Evolutionary conservation across 1,284 basidiomycete species (phyloP), one percentile per base, ranked within the genome.

Genomic region (Cystobasidiaceae sp.): DNA sequence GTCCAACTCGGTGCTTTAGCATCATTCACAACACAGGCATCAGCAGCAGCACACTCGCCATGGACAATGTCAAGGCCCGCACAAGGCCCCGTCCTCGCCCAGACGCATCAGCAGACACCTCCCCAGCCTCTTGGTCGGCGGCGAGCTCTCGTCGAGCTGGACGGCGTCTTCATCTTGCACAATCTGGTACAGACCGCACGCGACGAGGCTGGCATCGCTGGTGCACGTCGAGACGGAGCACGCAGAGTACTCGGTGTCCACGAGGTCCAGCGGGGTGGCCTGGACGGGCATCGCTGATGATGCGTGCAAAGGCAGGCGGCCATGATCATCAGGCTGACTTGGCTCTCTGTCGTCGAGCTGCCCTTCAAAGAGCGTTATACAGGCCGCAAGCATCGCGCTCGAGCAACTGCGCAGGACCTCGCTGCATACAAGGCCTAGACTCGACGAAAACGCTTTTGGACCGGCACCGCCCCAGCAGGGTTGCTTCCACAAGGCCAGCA

Each of bases 191-290:
- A 93, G 94, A 19, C 92, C 92, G 73, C 90, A 91, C 1, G 86
- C 86, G 68, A 96, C 83, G n/a, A 92, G 77, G 70, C 86, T 78
- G 15, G 80, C 77, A 44, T 80, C 80, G 67, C 83, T 81, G 13
- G 90, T 91, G 72, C 90, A 93, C 75, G 91, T 94, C 73, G 96
- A 93, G 64, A 90, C 82, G 17, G 87, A 85, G 76, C 93, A 91
- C n/a, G 92, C 92, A 7, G 90, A 90, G 74, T 84, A 87, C 15
- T 80, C 77, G 0, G 92, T 94, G 76, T 92, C 86, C 72, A 85
- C 64, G 2, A 33, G 49, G 3, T 62, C 50, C 11, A 69, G 65
- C 7, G 71, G 70, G 1, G 49, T n/a, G 21, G 34, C 52, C 30
- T 55, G 52, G 30, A 56, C 46, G 27, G 8, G n/a, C n/a, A n/a